A percentile compares a stretch with the other conserved stretches of the same genome.
phyloP scores from a whole-genome alignment of 768 basidiomycete genomes.

The Lactarius evosmus region DNA sequence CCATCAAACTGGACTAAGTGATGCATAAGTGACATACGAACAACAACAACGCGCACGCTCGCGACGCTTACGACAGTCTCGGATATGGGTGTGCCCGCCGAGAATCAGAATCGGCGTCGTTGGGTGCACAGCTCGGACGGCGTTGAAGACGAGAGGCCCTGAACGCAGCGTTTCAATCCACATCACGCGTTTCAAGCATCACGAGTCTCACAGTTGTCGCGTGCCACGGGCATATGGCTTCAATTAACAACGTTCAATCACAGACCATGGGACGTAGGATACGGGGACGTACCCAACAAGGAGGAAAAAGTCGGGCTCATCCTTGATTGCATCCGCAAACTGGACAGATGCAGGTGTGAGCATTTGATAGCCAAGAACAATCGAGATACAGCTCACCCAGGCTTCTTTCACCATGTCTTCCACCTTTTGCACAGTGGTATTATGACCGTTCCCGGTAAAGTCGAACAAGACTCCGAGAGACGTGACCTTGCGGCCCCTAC shows the following conservation, averaged over 20 bases:
- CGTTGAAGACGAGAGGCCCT: conserved; percentile 73
- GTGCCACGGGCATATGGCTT: conserved; percentile 80
- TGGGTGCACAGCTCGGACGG: conserved; percentile 69
- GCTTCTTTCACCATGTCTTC: conserved; percentile 72
- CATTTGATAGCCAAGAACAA: neutral
- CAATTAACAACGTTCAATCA: neutral
- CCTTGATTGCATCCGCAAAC: conserved; percentile 76
- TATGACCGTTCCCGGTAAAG: conserved; percentile 66
- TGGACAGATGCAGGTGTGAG: conserved; percentile 30
- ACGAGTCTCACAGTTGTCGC: conserved; percentile 55
- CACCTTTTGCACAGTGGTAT: conserved; percentile 74
- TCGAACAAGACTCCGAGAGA: conserved; percentile 77
- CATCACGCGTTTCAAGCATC: neutral
- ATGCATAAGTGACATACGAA: neutral
- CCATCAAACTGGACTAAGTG: conserved; percentile 59
- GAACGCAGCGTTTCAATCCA: neutral
- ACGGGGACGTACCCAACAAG: conserved; percentile 53
- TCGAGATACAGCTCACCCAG: conserved; percentile 51
- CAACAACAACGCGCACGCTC: neutral
- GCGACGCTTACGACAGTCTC: conserved; percentile 63
- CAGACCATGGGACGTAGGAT: neutral
- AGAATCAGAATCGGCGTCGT: conserved; percentile 79
- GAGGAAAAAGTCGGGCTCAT: conserved; percentile 81
- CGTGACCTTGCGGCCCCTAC: conserved; percentile 67
- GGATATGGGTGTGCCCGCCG: conserved; percentile 78